Base-by-base conservation (phyloP, 1,284 basidiomycete genomes). In the Mycena sp. region DNA sequence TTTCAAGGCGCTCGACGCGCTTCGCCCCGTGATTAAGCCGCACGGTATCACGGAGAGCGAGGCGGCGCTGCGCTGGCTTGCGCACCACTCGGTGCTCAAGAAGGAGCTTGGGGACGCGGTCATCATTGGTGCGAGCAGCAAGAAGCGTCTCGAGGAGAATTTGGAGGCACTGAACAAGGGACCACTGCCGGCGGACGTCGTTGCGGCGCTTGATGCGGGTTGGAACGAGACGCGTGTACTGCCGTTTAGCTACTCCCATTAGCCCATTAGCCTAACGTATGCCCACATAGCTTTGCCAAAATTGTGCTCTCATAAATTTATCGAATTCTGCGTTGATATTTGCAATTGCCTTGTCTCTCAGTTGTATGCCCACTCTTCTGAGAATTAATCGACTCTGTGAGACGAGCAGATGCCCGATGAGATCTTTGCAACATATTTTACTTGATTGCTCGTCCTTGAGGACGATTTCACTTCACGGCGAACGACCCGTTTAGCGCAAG, bases 131-230 rank as follows among this genome's bases (percentile, higher is more conserved):
- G 45, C 53, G 38, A 40, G 28, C 6, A 30, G 44, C 21, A 17
- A 40, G 11, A 37, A 29, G 29, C 60, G 57, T 17, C 28, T 62
- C n/a, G 53, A 62, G 25, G 69, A 77, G 59, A 81, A 80, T 60
- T 76, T 75, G 28, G 63, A 71, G 21, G 77, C 79, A 59, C 78
- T 76, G 35, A 80, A 77, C 58, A 83, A 84, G 69, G 85, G 84
- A 0, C 82, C 82, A 4, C 73, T 86, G 30, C 83, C 84, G 3
- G 73, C 78, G 19, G 78, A 79, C 11, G 79, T 82, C 11, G 71
- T 80, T 19, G 61, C 74, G 23, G 66, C 68, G 23, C 50, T 61
- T 12, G 60, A 65, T 12, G 48, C 30, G 12, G 63, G 51, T 2
- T 55, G 59, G 59, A 11, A 28, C 45, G 14, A 35, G 11, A 40